Conservation (phyloP, 2,329 filamentous ascomycete genomes). For the Fusarium coffeatum region DNA sequence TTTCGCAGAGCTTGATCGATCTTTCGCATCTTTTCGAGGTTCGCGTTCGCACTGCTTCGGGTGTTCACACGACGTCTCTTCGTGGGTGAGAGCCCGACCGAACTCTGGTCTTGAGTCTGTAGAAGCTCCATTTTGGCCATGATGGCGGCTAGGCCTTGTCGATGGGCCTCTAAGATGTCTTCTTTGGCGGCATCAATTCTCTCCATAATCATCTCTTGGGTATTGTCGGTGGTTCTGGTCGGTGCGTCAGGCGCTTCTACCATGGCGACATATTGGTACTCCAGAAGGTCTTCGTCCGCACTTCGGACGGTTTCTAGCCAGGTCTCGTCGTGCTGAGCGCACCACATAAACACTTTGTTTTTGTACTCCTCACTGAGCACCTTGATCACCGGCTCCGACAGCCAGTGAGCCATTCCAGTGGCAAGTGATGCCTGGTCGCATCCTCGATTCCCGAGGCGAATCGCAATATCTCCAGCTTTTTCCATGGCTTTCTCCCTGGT, state of each 20-base stretch:
- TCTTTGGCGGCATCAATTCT: background rate
- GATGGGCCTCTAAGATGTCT: background rate
- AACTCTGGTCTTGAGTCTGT: background rate
- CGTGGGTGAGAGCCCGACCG: background rate
- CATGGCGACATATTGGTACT: background rate
- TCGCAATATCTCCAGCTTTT: background rate
- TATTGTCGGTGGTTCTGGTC: background rate
- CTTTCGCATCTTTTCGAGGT: background rate
- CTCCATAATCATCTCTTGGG: background rate
- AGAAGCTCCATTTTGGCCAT: background rate
- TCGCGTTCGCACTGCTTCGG: rapidly evolving
- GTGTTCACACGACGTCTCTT: background rate
- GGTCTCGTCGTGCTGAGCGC: background rate
- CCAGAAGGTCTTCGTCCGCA: background rate
- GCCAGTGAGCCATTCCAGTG: background rate
- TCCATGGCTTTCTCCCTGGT: background rate
- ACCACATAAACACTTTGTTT: constrained; percentile 5
- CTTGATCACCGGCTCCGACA: background rate
- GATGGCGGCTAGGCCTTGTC: rapidly evolving
- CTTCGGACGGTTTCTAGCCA: background rate
- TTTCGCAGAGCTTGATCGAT: background rate
- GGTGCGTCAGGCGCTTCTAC: background rate
- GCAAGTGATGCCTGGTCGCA: background rate
- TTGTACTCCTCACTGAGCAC: background rate
- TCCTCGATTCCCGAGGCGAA: background rate